A percentile compares a stretch with the other conserved stretches of the same genome.
Evolutionary conservation across 192 early-diverging fungal species (phyloP).

Genomic region (Backusella psychrophila): DNA sequence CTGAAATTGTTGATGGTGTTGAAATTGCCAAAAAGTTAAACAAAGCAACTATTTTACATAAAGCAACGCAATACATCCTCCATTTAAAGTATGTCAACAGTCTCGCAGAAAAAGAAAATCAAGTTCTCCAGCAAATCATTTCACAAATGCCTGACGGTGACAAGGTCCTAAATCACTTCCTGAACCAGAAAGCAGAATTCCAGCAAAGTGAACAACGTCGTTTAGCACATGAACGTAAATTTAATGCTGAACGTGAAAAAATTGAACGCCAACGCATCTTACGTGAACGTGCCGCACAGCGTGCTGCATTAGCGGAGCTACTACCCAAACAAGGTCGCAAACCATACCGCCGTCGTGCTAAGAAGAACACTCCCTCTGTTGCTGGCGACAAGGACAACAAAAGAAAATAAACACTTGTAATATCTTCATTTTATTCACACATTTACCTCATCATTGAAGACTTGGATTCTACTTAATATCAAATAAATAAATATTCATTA

Average conservation of each 20-base stretch:
- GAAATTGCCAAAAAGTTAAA: slow-evolving; percentile 82
- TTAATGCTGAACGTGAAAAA: not conserved
- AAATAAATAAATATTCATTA: not conserved
- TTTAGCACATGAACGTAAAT: slow-evolving; percentile 8
- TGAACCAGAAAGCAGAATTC: not conserved
- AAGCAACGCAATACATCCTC: slow-evolving; percentile 88
- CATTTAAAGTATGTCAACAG: slow-evolving; percentile 45
- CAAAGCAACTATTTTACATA: slow-evolving; percentile 90
- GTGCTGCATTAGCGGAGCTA: slow-evolving; percentile 20
- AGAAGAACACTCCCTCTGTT: not conserved
- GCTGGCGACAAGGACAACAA: not conserved
- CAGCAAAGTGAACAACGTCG: slow-evolving; percentile 11
- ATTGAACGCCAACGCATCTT: slow-evolving; percentile 15
- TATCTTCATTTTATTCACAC: not conserved
- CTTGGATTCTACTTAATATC: not conserved
- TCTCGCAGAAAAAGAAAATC: slow-evolving; percentile 43
- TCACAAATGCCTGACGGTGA: slow-evolving; percentile 43
- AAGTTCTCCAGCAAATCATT: slow-evolving; percentile 39
- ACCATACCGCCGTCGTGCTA: slow-evolving; percentile 10
- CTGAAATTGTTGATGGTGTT: slow-evolving; percentile 72
- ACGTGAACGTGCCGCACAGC: slow-evolving; percentile 20
- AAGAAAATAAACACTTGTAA: not conserved
- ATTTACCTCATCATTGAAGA: not conserved
- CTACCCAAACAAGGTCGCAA: slow-evolving; percentile 6
- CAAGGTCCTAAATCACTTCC: slow-evolving; percentile 27